Percentiles rank a stretch among this genome's conserved stretches.
Evolutionary conservation across 192 early-diverging fungal species (phyloP).

Genomic region (Thamnidium elegans): DNA sequence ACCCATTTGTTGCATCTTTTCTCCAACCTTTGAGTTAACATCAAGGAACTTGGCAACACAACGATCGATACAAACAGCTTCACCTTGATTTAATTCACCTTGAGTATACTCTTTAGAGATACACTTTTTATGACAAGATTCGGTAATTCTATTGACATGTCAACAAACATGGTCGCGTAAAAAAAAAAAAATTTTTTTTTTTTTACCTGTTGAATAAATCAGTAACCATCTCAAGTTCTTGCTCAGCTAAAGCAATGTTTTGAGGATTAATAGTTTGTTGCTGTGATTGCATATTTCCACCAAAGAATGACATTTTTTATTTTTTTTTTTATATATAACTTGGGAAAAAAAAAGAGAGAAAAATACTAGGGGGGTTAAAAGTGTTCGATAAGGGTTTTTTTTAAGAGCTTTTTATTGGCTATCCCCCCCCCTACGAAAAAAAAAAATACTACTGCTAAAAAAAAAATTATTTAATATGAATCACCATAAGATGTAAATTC

Average conservation of each 20-base stretch:
- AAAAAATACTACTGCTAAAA: too few species aligned
- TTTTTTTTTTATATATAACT: neutral
- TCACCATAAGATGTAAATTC: slow-evolving; percentile 22
- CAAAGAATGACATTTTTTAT: slow-evolving; percentile 17
- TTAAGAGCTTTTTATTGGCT: neutral
- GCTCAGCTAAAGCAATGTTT: slow-evolving; percentile 73
- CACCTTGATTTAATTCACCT: slow-evolving; percentile 81
- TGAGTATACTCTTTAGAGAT: slow-evolving; percentile 75
- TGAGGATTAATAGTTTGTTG: slow-evolving; percentile 56
- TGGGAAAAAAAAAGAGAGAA: neutral
- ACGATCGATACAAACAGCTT: slow-evolving; percentile 90
- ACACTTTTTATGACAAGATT: slow-evolving; percentile 87
- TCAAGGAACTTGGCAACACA: slow-evolving; percentile 90
- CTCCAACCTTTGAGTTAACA: slow-evolving; percentile 77
- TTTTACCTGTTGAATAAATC: slow-evolving; percentile 72
- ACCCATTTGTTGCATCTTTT: slow-evolving; percentile 67
- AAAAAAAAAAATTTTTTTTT: neutral
- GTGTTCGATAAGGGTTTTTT: neutral
- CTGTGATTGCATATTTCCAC: slow-evolving; percentile 23
- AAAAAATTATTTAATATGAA: slow-evolving; percentile 9
- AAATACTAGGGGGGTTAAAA: slow-evolving; percentile 1
- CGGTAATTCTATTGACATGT: slow-evolving; percentile 54
- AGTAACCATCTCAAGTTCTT: slow-evolving; percentile 81
- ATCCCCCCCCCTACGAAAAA: neutral
- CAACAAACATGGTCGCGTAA: too few species aligned